phyloP scores from a whole-genome alignment of 176 grass and related monocot genomes.

The Puya raimondii region DNA sequence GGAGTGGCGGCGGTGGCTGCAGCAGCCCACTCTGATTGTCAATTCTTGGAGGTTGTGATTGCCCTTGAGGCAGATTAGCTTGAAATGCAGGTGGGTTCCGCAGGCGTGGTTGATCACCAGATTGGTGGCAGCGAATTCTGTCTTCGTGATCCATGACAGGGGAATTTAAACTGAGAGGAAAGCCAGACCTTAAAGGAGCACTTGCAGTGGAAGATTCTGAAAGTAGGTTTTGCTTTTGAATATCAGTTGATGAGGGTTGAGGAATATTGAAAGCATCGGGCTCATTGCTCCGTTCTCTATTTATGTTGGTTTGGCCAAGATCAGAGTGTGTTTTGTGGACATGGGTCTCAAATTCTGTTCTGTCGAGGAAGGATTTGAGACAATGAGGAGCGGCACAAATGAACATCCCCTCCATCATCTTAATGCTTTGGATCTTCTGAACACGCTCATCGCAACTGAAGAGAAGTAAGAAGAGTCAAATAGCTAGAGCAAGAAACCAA shows the following conservation, averaged over 20 bases:
- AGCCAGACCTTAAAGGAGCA: slow-evolving; percentile 44
- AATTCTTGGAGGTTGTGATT: slow-evolving; percentile 13
- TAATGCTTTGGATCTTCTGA: slow-evolving; percentile 95
- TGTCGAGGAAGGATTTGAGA: slow-evolving; percentile 89
- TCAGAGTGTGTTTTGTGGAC: slow-evolving; percentile 54
- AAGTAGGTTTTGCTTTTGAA: slow-evolving; percentile 46
- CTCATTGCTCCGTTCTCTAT: slow-evolving; percentile 48
- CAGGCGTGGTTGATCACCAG: slow-evolving; percentile 50
- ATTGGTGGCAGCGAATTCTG: slow-evolving; percentile 42
- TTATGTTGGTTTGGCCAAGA: slow-evolving; percentile 44
- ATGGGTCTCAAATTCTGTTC: slow-evolving; percentile 65
- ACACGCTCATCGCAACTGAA: slow-evolving; percentile 88
- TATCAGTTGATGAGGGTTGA: slow-evolving; percentile 38
- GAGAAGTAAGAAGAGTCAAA: slow-evolving; percentile 27
- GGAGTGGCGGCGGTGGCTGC: slow-evolving; percentile 35
- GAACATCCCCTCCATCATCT: slow-evolving; percentile 97
- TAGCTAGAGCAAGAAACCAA: slow-evolving; percentile 1
- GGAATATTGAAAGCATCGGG: slow-evolving; percentile 51
- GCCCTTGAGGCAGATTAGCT: slow-evolving; percentile 45
- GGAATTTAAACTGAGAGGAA: slow-evolving; percentile 56
- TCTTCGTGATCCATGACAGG: slow-evolving; percentile 56
- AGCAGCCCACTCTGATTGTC: slow-evolving; percentile 29
- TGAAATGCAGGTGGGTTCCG: slow-evolving; percentile 44
- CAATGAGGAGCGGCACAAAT: slow-evolving; percentile 93
- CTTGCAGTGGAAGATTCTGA: slow-evolving; percentile 74